Percentiles rank a stretch among this genome's conserved stretches.
Evolutionary conservation across 1,284 basidiomycete species (phyloP).

Genomic region (Boletus albobrunnescens): DNA sequence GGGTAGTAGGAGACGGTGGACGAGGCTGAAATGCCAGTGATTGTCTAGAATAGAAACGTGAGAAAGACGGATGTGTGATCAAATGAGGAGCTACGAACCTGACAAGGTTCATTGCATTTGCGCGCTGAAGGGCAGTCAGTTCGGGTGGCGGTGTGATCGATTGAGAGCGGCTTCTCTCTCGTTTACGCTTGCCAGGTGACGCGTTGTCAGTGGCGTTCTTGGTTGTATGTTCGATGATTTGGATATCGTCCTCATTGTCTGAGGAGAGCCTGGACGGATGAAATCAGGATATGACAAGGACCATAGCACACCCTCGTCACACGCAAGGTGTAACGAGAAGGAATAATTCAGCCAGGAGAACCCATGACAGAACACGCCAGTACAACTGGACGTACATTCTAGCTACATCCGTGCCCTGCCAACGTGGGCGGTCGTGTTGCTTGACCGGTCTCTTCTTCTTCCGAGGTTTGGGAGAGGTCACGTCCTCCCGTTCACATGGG

Average conservation of each 20-base stretch:
- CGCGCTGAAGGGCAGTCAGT: constrained; percentile 47
- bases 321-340: not conserved
- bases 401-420: constrained; percentile 32
- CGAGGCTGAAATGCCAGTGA: constrained; percentile 41
- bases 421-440: constrained; percentile 34
- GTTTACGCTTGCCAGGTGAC: constrained; percentile 39
- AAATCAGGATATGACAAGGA: constrained; percentile 7
- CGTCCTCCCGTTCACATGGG: constrained; percentile 23
- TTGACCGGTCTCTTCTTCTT: constrained; percentile 38
- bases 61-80: constrained; percentile 3
- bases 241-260: constrained; percentile 47
- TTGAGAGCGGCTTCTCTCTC: constrained; percentile 53
- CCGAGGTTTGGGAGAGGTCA: constrained; percentile 32
- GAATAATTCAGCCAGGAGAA: not conserved
- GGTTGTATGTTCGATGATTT: constrained; percentile 34
- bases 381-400: constrained; percentile 26
- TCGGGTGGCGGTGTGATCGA: constrained; percentile 73
- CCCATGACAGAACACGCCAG: not conserved
- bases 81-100: constrained; percentile 40
- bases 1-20: constrained; percentile 42
- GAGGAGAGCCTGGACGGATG: constrained; percentile 34
- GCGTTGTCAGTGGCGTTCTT: constrained; percentile 14
- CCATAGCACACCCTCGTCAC: constrained; percentile 2
- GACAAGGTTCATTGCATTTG: constrained; percentile 52
- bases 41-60: constrained; percentile 38